phyloP scores from a whole-genome alignment of 116 monocot species.

The Zostera marina region DNA sequence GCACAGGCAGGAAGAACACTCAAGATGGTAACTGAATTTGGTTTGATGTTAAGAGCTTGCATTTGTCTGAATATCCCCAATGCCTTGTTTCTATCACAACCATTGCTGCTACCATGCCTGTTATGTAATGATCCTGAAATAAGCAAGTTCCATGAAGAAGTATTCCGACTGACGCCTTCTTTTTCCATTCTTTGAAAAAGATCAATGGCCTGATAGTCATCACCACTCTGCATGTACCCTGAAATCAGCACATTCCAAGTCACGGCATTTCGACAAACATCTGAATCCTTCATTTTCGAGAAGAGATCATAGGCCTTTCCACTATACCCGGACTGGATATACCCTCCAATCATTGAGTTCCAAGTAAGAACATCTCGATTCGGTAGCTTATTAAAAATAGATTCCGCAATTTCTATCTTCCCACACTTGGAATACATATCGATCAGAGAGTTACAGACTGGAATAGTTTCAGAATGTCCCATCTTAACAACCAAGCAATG shows the following conservation, averaged over 20 bases:
- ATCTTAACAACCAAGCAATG: conserved; percentile 46
- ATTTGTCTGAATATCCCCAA: conserved; percentile 50
- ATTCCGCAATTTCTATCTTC: conserved; percentile 37
- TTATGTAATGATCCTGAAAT: conserved; percentile 55
- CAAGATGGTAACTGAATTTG: conserved; percentile 54
- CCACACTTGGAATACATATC: conserved; percentile 80
- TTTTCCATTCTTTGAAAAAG: conserved; percentile 66
- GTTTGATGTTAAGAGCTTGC: conserved; percentile 29
- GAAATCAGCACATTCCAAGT: conserved; percentile 90
- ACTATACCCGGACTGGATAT: conserved; percentile 51
- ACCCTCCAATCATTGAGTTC: conserved; percentile 86
- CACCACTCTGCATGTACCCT: conserved; percentile 61
- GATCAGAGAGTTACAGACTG: conserved; percentile 55
- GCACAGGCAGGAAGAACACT: conserved; percentile 56
- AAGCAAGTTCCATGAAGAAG: conserved; percentile 76
- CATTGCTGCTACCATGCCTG: no score
- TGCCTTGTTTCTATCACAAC: conserved; percentile 36
- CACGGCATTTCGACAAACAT: conserved; percentile 43
- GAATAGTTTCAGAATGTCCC: conserved; percentile 15
- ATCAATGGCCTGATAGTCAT: conserved; percentile 66
- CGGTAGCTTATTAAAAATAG: conserved; percentile 25
- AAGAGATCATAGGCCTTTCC: conserved; percentile 71
- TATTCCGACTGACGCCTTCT: conserved; percentile 35
- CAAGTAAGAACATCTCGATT: conserved; percentile 71
- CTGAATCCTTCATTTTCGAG: conserved; percentile 47